Conservation (phyloP, 371 early-diverging fungal genomes). For the Lichtheimia ornata region DNA sequence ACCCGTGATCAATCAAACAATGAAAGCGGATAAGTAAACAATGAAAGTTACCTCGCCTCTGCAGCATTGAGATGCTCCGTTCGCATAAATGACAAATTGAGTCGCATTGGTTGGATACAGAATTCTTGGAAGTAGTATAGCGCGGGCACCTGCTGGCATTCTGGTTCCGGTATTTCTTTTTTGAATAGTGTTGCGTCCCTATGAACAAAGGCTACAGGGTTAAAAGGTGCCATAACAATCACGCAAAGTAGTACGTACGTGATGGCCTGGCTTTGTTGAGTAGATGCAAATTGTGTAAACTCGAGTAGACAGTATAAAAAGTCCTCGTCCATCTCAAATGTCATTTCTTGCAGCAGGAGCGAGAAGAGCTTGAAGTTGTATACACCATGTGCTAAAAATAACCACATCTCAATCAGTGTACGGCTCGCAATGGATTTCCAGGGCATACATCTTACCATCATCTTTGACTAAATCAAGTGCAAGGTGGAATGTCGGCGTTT, state of each 20-base stretch:
- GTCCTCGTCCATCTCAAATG: constrained; percentile 86
- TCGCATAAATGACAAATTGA: constrained; percentile 82
- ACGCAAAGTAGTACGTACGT: too few relatives aligned
- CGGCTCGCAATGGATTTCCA: too few relatives aligned
- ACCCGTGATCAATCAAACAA: not conserved
- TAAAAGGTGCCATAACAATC: too few relatives aligned
- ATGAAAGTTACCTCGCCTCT: constrained; percentile 30
- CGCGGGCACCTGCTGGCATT: constrained; percentile 52
- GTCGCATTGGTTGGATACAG: constrained; percentile 83
- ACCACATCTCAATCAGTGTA: not conserved
- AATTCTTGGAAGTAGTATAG: constrained; percentile 87
- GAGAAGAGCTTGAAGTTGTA: constrained; percentile 82
- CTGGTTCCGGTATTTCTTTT: constrained; percentile 55
- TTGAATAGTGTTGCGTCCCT: constrained; percentile 35
- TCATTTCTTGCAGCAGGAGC: constrained; percentile 82
- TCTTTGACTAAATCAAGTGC: constrained; percentile 75
- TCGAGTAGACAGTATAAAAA: constrained; percentile 75
- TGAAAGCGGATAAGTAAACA: not conserved
- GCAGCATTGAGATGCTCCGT: constrained; percentile 57
- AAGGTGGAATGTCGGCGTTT: constrained; percentile 56
- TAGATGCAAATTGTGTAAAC: constrained; percentile 68
- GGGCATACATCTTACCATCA: constrained; percentile 33
- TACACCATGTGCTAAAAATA: constrained; percentile 66
- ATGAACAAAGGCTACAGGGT: not conserved
- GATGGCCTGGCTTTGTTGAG: constrained; percentile 8